Evolutionary conservation across 768 basidiomycete species (phyloP), one percentile per base, ranked within the genome.

Genomic region (Holtermanniella nyarrowii): DNA sequence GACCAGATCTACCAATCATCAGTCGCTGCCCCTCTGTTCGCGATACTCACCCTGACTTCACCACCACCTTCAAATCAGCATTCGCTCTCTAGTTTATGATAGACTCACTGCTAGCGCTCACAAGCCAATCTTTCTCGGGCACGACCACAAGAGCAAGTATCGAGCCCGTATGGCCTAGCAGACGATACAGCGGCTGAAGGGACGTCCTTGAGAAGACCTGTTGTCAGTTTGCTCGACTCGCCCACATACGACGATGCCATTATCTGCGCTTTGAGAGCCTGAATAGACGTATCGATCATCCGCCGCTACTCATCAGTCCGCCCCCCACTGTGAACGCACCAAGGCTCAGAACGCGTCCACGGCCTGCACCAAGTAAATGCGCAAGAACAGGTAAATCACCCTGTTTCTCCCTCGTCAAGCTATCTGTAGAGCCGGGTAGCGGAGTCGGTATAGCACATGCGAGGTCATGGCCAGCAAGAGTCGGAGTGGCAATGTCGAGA

Each of bases 191-290:
- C 25, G 86, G 75, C 2, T 79, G 78, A 54, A 86, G 83, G 0
- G 83, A 78, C 31, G 74, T 72, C 62, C 84, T 82, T 65, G 86
- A 81, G 85, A 88, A 93, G 41, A 93, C 89, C 89, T 95, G 46
- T 44, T 12, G 50, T 52, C 26, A 51, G 54, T 13, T 11, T 44
- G 48, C 23, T 23, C 26, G 22, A 18, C 5, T 24, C 13, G 26
- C 26, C 4, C 2, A 57, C 79, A 59, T 58, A 88, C 88, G 46
- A 79, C 79, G 50, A 91, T 88, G 44, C 65, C 67, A 48, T 71
- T 67, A 61, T 85, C 80, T 52, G 80, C 74, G 44, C 78, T 79
- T 65, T 90, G 88, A 58, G 81, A 85, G 1, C 88, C 88, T 50
- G 82, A 84, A 65, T 85, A 93, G 42, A 93, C 85, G 63, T 85